A percentile compares a stretch with the other conserved stretches of the same genome.
Conservation (phyloP, 2,329 filamentous ascomycete species). For the Aspergillus ustus region DNA sequence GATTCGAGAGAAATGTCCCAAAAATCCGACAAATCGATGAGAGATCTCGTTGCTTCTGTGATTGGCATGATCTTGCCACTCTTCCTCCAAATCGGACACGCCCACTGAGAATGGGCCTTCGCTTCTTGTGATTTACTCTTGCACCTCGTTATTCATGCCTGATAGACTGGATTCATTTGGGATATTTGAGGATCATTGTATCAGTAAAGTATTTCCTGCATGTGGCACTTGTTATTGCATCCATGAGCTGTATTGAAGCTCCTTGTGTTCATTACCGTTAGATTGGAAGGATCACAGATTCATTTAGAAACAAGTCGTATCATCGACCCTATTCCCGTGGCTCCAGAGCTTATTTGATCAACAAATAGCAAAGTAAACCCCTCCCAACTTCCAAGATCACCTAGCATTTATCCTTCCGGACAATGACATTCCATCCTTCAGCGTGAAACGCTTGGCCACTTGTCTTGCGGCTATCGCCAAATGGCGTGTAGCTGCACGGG, state of each 20-base stretch:
- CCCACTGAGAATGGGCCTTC: conserved; percentile 38
- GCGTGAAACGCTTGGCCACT: not conserved
- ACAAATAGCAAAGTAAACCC: not conserved
- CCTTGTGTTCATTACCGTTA: not conserved
- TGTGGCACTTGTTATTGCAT: not conserved
- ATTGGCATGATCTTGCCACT: conserved; percentile 53
- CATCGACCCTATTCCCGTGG: not conserved
- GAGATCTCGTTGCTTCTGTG: conserved; percentile 52
- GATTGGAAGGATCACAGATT: not conserved
- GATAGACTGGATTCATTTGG: conserved; percentile 2
- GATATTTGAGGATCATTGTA: conserved; percentile 1
- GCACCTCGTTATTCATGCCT: conserved; percentile 19
- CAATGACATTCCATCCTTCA: not conserved
- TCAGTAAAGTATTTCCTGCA: conserved; percentile 1
- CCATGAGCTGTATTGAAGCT: not conserved
- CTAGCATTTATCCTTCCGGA: not conserved
- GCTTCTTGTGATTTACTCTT: conserved; percentile 17
- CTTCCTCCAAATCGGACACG: conserved; percentile 54
- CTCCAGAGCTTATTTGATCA: not conserved
- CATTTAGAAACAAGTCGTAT: not conserved
- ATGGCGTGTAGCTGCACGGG: not conserved
- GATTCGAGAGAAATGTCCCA: conserved; percentile 42
- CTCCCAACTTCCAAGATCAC: not conserved
- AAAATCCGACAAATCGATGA: conserved; percentile 47
- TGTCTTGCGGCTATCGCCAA: not conserved